phyloP scores from a whole-genome alignment of 2,329 filamentous ascomycete species.

The Colletotrichum sp. region DNA sequence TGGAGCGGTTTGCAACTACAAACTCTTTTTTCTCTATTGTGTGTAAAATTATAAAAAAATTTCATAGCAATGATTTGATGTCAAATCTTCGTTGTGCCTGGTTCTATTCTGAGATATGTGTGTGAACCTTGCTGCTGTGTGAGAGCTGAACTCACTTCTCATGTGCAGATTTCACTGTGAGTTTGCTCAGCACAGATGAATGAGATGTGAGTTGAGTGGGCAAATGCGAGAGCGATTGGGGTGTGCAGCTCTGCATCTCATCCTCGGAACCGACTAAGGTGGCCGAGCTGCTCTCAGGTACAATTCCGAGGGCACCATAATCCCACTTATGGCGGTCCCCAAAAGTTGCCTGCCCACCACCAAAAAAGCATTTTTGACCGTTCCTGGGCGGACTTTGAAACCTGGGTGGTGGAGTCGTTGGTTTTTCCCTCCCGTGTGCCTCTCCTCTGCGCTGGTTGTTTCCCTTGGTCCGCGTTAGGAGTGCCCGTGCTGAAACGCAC shows the following conservation, averaged over 20 bases:
- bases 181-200: neutral
- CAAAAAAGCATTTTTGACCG: neutral
- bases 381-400: slow-evolving; percentile 1
- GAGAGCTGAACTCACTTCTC: neutral
- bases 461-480: neutral
- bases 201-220: neutral
- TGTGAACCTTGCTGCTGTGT: neutral
- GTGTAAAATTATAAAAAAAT: slow-evolving; percentile 1
- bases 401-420: slow-evolving; percentile 1
- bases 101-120: neutral
- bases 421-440: neutral
- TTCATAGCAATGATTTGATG: neutral
- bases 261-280: neutral
- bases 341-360: neutral
- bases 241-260: neutral
- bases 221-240: neutral
- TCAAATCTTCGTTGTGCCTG: neutral
- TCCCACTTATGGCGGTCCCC: neutral
- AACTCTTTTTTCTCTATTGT: neutral
- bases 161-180: neutral
- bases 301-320: neutral
- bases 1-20: neutral
- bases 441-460: neutral
- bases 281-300: neutral
- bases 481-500: slow-evolving; percentile 12